Conservation (phyloP, 768 basidiomycete genomes). For the Suillus sp. region DNA sequence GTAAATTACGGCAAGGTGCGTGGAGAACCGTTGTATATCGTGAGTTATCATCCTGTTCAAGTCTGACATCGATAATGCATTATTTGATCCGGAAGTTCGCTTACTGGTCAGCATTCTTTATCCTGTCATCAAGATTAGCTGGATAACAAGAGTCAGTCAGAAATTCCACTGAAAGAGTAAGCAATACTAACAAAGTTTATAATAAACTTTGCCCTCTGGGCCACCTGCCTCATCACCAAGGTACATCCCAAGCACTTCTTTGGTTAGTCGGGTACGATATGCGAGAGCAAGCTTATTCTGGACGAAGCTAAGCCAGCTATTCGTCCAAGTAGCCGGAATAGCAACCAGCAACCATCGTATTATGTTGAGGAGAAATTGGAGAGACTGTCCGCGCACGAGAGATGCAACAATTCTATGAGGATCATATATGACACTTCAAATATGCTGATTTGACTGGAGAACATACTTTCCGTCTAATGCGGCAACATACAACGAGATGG, state of each 20-base stretch:
- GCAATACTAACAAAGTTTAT: slow-evolving; percentile 73
- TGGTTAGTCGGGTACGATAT: slow-evolving; percentile 84
- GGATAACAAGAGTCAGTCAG: slow-evolving; percentile 12
- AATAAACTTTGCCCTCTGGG: slow-evolving; percentile 82
- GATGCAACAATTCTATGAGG: slow-evolving; percentile 84
- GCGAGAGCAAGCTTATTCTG: slow-evolving; percentile 92
- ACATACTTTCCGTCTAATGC: slow-evolving; percentile 87
- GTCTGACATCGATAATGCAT: background rate
- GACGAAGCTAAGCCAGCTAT: slow-evolving; percentile 89
- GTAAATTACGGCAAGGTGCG: slow-evolving; percentile 90
- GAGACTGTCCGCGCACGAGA: slow-evolving; percentile 82
- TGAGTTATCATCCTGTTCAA: slow-evolving; percentile 84
- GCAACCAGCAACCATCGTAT: slow-evolving; percentile 89
- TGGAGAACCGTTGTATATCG: slow-evolving; percentile 92
- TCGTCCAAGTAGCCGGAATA: slow-evolving; percentile 90
- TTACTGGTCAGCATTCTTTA: slow-evolving; percentile 94
- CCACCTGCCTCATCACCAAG: slow-evolving; percentile 71
- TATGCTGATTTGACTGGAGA: background rate
- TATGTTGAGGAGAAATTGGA: slow-evolving; percentile 82
- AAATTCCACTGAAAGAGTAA: slow-evolving; percentile 1
- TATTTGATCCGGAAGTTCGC: slow-evolving; percentile 20
- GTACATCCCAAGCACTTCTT: slow-evolving; percentile 81
- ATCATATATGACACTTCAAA: slow-evolving; percentile 10
- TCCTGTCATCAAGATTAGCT: slow-evolving; percentile 95
- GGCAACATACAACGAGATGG: slow-evolving; percentile 92